Conservation (phyloP, 1,284 basidiomycete genomes). For the Ustilago cynodontis region DNA sequence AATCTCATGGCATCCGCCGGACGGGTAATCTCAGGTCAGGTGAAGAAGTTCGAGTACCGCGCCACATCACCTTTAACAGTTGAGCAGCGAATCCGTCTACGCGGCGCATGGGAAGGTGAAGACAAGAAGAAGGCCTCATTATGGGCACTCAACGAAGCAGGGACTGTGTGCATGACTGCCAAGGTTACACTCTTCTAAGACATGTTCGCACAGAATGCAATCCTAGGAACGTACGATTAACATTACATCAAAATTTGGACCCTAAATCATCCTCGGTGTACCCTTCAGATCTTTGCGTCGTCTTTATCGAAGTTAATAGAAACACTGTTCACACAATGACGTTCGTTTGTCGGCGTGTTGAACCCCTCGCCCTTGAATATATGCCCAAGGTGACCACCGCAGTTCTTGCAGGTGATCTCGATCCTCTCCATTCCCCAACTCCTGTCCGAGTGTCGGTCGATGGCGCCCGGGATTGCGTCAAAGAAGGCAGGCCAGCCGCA, state of each 20-base stretch:
- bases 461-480: constrained; percentile 91
- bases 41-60: constrained; percentile 47
- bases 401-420: constrained; percentile 81
- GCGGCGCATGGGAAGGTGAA: constrained; percentile 31
- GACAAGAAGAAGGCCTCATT: constrained; percentile 26
- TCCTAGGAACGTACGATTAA: background rate
- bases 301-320: constrained; percentile 83
- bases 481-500: constrained; percentile 99
- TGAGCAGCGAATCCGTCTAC: constrained; percentile 34
- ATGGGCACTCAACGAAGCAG: constrained; percentile 43
- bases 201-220: background rate
- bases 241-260: background rate
- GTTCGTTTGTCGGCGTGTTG: constrained; percentile 77
- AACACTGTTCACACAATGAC: constrained; percentile 80
- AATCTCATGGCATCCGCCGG: constrained; percentile 23
- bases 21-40: constrained; percentile 2
- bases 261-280: background rate
- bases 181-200: constrained; percentile 26
- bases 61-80: constrained; percentile 52
- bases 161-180: constrained; percentile 47
- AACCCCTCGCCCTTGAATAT: constrained; percentile 89
- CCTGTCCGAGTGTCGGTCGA: constrained; percentile 74
- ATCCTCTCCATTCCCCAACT: constrained; percentile 74
- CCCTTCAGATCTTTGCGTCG: constrained; percentile 61
- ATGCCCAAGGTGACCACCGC: constrained; percentile 91